phyloP scores from a whole-genome alignment of 495 filamentous ascomycete genomes.

The Hamigera avellanea region DNA sequence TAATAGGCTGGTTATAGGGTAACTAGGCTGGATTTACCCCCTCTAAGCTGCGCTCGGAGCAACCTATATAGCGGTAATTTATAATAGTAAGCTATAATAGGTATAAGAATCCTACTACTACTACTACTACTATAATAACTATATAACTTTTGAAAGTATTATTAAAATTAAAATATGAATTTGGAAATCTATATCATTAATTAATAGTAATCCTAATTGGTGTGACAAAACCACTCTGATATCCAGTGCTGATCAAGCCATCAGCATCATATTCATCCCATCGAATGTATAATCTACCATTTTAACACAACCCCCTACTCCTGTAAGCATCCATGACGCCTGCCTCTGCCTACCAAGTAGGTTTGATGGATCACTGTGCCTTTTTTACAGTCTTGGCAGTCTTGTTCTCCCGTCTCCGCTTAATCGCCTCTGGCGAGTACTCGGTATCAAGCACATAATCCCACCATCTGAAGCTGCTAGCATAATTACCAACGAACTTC shows the following conservation, averaged over 20 bases:
- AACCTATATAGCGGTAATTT: no score
- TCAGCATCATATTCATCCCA: neutral
- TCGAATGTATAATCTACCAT: neutral
- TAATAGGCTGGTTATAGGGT: no score
- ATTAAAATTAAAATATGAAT: neutral
- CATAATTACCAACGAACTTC: conserved; percentile 94
- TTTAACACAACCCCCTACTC: neutral
- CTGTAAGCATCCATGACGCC: neutral
- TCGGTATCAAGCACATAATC: conserved; percentile 90
- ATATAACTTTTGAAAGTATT: neutral
- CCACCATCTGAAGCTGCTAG: conserved; percentile 99
- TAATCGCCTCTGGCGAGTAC: conserved; percentile 74
- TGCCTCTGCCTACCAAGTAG: no score
- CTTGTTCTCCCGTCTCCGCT: conserved; percentile 74
- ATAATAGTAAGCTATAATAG: no score
- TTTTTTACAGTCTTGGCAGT: conserved; percentile 48
- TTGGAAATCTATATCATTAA: neutral
- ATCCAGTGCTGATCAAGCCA: neutral
- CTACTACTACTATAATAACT: neutral
- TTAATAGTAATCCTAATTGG: neutral
- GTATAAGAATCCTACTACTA: no score
- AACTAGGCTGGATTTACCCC: no score
- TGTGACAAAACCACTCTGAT: no score
- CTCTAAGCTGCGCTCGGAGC: no score
- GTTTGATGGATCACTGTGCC: no score